Conservation (phyloP, 306 rosid species). For the Medicago lupulina region DNA sequence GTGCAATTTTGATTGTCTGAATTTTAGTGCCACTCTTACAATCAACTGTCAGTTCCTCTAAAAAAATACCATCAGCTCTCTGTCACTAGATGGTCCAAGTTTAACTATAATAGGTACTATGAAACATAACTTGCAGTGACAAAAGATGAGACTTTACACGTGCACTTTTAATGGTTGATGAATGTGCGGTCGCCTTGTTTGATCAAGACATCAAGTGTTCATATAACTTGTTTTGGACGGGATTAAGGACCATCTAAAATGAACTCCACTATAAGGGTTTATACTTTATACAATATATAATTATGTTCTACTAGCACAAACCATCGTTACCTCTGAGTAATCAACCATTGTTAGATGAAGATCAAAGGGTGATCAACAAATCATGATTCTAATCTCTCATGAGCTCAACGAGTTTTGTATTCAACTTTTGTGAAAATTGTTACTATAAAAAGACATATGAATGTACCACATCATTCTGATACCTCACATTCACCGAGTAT, state of each 20-base stretch:
- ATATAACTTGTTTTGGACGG: not conserved
- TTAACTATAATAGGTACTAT: not conserved
- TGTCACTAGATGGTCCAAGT: no score
- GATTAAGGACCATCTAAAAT: not conserved
- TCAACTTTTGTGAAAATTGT: no score
- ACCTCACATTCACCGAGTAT: no score
- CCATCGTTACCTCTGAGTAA: not conserved
- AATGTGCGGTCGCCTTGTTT: not conserved
- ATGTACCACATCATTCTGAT: no score
- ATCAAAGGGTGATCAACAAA: not conserved
- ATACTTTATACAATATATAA: not conserved
- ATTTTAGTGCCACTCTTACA: no score
- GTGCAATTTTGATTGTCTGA: no score
- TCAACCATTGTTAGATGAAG: not conserved
- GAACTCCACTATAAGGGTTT: not conserved
- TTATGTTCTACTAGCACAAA: not conserved
- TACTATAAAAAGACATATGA: no score
- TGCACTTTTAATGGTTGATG: not conserved
- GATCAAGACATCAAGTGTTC: not conserved
- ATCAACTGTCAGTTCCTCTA: no score
- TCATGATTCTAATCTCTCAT: no score
- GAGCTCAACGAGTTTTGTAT: no score
- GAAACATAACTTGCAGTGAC: not conserved
- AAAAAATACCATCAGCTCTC: no score
- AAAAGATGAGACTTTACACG: not conserved